Base-by-base conservation (phyloP, 2,329 filamentous ascomycete genomes). In the Graphilbum sp. region DNA sequence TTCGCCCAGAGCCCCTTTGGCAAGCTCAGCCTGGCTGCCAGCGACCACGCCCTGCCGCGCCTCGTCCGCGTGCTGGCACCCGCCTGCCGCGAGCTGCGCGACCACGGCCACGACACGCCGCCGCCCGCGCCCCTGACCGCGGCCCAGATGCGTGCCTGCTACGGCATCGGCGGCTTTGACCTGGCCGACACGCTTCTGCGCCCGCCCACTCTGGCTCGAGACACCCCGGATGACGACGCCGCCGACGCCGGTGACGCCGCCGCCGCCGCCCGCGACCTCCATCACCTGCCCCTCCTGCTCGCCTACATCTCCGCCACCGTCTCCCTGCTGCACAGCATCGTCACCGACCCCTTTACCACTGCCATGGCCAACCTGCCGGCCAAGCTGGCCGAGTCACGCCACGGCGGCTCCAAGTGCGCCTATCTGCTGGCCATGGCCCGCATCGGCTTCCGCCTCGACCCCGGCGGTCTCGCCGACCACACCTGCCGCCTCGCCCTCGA, bases 401-500 rank as follows among this genome's bases (percentile, higher is more conserved):
- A 84, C 3, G 82, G n/a, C n/a, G n/a, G 78, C 0, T 72, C 74
- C 37, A 85, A 94, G 50, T 39, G 31, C 12, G 85, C 86, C 37
- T 88, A 92, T 50, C 63, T 92, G 1, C 71, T 95, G 10, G 75
- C 75, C 2, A 61, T 98, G 33, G 86, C 84, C 0, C 63, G 88
- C 32, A 60, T 96, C n/a, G 85, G 83, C 0, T 95, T 94, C 20
- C 41, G 34, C 54, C 78, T 75, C 6, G 73, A 84, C 23, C 90
- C 41, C 3, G 18, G 31, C 2, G 43, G 43, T 1, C 25, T 47
- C 12, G 34, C 32, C 32, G 95, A 56, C 64, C 66, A 2, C 78
- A 78, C 0, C 79, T 93, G 38, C 79, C 81, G 88, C 45, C 75
- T 79, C 56, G 88, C 90, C 4, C 78, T 88, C 48, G 75, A 81